phyloP scores from a whole-genome alignment of 495 filamentous ascomycete species.

The Haplographium delicatum region DNA sequence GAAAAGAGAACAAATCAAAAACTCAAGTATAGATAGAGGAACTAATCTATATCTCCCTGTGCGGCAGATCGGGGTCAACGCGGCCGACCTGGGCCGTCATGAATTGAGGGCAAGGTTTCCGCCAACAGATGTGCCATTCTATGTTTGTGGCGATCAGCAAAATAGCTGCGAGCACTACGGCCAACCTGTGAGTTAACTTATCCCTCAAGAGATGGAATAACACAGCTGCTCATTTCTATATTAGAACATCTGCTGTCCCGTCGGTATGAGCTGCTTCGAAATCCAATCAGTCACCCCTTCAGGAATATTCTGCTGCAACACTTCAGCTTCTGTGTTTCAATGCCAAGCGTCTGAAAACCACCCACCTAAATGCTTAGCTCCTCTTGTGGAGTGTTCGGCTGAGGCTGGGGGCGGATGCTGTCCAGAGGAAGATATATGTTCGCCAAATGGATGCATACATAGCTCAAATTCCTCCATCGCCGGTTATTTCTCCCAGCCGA shows the following conservation, averaged over 20 bases:
- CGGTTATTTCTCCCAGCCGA: background rate
- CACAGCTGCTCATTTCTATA: background rate
- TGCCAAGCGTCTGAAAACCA: slow-evolving; percentile 8
- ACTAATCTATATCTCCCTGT: slow-evolving; percentile 9
- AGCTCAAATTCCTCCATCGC: background rate
- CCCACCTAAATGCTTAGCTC: slow-evolving; percentile 14
- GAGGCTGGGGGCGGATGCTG: slow-evolving; percentile 21
- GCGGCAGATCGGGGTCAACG: slow-evolving; percentile 4
- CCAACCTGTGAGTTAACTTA: slow-evolving; percentile 13
- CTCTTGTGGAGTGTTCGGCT: slow-evolving; percentile 8
- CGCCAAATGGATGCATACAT: slow-evolving; percentile 19
- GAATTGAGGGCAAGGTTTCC: slow-evolving; percentile 3
- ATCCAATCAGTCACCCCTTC: slow-evolving; percentile 5
- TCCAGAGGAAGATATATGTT: slow-evolving; percentile 7
- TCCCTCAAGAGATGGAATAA: background rate
- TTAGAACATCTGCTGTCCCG: slow-evolving; percentile 24
- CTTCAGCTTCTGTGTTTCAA: background rate
- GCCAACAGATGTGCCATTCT: slow-evolving; percentile 14
- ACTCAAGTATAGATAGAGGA: background rate
- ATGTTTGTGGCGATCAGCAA: slow-evolving; percentile 19
- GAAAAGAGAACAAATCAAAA: background rate
- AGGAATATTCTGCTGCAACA: slow-evolving; percentile 22
- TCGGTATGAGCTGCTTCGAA: slow-evolving; percentile 9
- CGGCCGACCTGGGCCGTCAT: background rate
- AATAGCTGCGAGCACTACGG: slow-evolving; percentile 17